phyloP scores from a whole-genome alignment of 192 early-diverging fungal species.

The Entomortierella lignicola region DNA sequence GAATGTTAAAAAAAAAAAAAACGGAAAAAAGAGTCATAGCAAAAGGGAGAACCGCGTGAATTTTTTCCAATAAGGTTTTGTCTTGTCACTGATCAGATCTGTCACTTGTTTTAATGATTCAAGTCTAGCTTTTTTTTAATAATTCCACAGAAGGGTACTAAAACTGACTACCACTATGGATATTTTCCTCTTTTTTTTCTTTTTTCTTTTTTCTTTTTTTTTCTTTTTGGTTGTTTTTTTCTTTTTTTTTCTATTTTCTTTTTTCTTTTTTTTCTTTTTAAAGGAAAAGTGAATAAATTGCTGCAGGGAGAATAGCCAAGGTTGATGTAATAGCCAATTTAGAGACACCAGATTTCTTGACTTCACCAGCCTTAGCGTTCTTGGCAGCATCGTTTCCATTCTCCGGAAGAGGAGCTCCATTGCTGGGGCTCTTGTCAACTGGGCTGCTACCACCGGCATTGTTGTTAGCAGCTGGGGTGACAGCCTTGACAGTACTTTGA shows the following conservation, averaged over 20 bases:
- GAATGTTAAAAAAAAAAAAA: not conserved
- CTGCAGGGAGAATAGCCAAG: slow-evolving; percentile 13
- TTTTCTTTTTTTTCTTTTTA: not conserved
- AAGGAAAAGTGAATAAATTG: slow-evolving; percentile 10
- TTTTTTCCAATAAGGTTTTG: too few relatives aligned
- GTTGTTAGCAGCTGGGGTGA: slow-evolving; percentile 2
- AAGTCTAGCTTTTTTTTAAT: too few relatives aligned
- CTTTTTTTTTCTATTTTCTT: not conserved
- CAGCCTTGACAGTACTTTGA: slow-evolving; percentile 41
- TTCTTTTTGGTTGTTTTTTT: too few relatives aligned
- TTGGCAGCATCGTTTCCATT: not conserved
- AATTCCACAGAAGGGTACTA: too few relatives aligned
- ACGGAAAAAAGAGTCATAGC: slow-evolving; percentile 21
- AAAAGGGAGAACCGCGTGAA: too few relatives aligned
- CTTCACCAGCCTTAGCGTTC: not conserved
- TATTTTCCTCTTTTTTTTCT: too few relatives aligned
- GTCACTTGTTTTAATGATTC: too few relatives aligned
- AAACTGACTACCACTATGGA: too few relatives aligned
- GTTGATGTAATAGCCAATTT: not conserved
- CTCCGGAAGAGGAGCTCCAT: not conserved
- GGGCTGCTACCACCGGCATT: not conserved
- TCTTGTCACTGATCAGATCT: too few relatives aligned
- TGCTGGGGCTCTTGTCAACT: not conserved
- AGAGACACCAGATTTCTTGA: slow-evolving; percentile 3
- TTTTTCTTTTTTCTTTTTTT: too few relatives aligned